Base-by-base conservation (phyloP, 345 rosid species). In the Brassica juncea region DNA sequence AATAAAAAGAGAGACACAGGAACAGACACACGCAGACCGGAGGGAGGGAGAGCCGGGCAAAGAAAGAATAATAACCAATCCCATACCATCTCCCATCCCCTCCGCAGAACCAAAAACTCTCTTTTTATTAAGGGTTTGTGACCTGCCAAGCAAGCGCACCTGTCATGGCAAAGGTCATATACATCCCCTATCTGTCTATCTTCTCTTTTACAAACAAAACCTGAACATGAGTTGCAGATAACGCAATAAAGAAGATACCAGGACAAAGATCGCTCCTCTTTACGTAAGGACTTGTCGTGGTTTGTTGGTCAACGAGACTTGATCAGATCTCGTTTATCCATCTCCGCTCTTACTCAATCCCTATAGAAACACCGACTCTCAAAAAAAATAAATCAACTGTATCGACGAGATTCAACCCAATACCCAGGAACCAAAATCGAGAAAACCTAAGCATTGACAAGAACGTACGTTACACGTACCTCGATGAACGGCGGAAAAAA, bases 101-200 rank as follows among this genome's bases (percentile, higher is more conserved):
- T 73, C 77, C n/a, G 5, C 42, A 7, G n/a, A 65, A 49, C 49
- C 77, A 32, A 74, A 65, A 74, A 5, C 57, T 32, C 1, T 7
- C 12, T 34, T 54, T 54, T 54, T 66, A 49, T 64, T 7, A 16
- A 30, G 71, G 78, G 30, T 75, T 35, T 35, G 57, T 25, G 72
- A 75, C 79, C 66, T 55, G 72, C 78, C 78, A 63, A 75, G 72
- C 72, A 75, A 75, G 79, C 79, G 66, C 79, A 75, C 79, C 72
- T 37, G 79, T 52, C 79, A 67, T 67, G 79, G 72, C 72, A 75
- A 75, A 52, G 73, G 66, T 57, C 73, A 39, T 11, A 55, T 55
- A 55, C 72, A 67, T 66, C 52, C 75, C 32, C 12, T 11, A 42
- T 0, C 39, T 0, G 11, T 6, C 14, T 14, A 2, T 34, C 25